These are phyloP conservation scores for Penicillium antarcticum DNA, from an alignment of 495 filamentous ascomycete species.

Conservation along the genomic window DNA sequence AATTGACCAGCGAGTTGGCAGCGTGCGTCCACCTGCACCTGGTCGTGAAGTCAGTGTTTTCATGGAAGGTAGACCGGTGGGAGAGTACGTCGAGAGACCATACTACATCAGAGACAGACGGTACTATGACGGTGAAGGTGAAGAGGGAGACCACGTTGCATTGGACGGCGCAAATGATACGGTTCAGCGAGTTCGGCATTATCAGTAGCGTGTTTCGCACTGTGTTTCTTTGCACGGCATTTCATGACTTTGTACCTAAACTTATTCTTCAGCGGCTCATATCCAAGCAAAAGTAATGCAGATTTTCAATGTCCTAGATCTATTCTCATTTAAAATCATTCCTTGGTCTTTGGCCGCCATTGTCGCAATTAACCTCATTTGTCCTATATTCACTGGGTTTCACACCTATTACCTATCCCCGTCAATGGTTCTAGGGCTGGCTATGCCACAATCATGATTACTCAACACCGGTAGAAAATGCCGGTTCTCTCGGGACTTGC, in stretches of 20 bases:
- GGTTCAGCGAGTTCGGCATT: slow-evolving; percentile 30
- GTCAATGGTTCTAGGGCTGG: too few relatives aligned
- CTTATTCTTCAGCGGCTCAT: not conserved
- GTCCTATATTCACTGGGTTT: too few relatives aligned
- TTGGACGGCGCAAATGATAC: slow-evolving; percentile 27
- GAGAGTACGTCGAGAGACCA: slow-evolving; percentile 44
- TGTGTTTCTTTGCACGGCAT: not conserved
- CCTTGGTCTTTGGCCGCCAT: not conserved
- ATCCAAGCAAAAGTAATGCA: not conserved
- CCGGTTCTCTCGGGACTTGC: too few relatives aligned
- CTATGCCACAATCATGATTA: too few relatives aligned
- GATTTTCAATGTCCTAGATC: not conserved
- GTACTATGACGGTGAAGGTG: slow-evolving; percentile 37
- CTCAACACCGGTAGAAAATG: too few relatives aligned
- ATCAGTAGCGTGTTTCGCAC: slow-evolving; percentile 14
- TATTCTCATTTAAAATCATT: not conserved
- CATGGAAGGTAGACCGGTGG: slow-evolving; percentile 34
- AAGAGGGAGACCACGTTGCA: slow-evolving; percentile 30
- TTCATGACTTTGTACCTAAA: slow-evolving; percentile 1
- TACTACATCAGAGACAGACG: slow-evolving; percentile 38
- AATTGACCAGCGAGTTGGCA: slow-evolving; percentile 46
- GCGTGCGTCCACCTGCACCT: slow-evolving; percentile 43
- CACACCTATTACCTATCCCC: too few relatives aligned
- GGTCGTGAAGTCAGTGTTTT: slow-evolving; percentile 38
- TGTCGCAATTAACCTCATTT: too few relatives aligned